These are phyloP conservation scores for Trichoderma oligosporum DNA, from an alignment of 2,329 filamentous ascomycete species.

Conservation along the genomic window DNA sequence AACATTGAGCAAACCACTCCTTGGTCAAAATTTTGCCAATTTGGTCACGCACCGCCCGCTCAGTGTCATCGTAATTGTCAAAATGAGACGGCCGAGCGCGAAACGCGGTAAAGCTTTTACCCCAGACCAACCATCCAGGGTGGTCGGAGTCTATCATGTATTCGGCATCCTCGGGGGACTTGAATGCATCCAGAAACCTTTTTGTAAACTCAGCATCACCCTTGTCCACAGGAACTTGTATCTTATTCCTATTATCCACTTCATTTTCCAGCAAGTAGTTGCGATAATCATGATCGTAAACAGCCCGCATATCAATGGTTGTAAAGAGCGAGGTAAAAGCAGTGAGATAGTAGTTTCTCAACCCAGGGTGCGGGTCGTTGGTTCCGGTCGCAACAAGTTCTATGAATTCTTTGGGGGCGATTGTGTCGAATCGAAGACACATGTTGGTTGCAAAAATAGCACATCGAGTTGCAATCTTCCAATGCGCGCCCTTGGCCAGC, in stretches of 20 bases:
- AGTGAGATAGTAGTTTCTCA: constrained; percentile 76
- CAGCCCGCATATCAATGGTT: constrained; percentile 80
- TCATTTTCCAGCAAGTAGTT: constrained; percentile 83
- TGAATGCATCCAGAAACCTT: constrained; percentile 74
- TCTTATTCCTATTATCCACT: constrained; percentile 64
- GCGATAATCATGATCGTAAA: constrained; percentile 81
- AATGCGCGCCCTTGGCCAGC: constrained; percentile 75
- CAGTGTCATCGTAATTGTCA: constrained; percentile 73
- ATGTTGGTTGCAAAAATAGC: constrained; percentile 88
- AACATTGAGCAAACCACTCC: constrained; percentile 83
- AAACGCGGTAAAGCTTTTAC: constrained; percentile 77
- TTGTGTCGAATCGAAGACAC: constrained; percentile 83
- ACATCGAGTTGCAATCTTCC: constrained; percentile 91
- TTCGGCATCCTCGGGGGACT: constrained; percentile 62
- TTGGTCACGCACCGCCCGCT: constrained; percentile 67
- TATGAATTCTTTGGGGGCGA: constrained; percentile 78
- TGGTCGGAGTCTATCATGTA: constrained; percentile 91
- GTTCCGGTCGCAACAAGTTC: constrained; percentile 78
- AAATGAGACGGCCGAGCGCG: constrained; percentile 66
- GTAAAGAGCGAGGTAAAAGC: constrained; percentile 74
- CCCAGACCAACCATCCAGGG: constrained; percentile 96
- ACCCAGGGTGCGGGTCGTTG: constrained; percentile 83
- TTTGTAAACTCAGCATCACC: constrained; percentile 76
- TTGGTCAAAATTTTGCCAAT: constrained; percentile 78
- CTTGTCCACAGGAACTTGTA: constrained; percentile 68